Conservation (phyloP, 78 protist genomes). For the Tieghemostelium lacteum region DNA sequence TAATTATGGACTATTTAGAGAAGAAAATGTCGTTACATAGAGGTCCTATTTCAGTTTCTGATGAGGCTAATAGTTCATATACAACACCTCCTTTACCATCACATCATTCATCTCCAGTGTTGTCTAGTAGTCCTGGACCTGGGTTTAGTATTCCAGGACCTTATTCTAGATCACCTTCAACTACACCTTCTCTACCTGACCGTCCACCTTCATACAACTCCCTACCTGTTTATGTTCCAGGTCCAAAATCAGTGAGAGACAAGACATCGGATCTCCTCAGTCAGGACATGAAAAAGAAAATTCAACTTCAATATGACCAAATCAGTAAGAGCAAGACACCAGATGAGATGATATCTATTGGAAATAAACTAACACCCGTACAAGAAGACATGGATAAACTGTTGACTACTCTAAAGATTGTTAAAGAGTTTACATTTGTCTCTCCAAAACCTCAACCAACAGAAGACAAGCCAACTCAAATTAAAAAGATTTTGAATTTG, state of each 20-base stretch:
- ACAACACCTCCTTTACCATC: neutral
- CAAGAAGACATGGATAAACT: slow-evolving; percentile 21
- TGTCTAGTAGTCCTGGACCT: neutral
- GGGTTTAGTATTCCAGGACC: neutral
- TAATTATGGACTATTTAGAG: slow-evolving; percentile 60
- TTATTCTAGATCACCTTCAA: too few species aligned
- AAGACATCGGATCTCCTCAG: neutral
- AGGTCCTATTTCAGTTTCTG: neutral
- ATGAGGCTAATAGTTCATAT: too few species aligned
- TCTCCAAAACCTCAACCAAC: slow-evolving; percentile 19
- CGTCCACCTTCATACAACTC: slow-evolving; percentile 20
- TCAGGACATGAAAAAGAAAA: slow-evolving; percentile 9
- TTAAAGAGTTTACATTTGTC: slow-evolving; percentile 7
- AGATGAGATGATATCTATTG: neutral
- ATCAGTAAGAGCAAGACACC: neutral
- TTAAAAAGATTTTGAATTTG: slow-evolving; percentile 5
- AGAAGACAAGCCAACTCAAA: slow-evolving; percentile 27
- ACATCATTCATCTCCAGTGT: too few species aligned
- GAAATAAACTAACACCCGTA: neutral
- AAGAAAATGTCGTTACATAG: neutral
- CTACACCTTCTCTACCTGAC: neutral
- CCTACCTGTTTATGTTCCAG: neutral
- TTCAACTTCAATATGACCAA: neutral
- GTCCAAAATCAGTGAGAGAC: slow-evolving; percentile 3
- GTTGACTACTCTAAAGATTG: neutral